Percentiles rank a stretch among this genome's conserved stretches.
Evolutionary conservation across 2,329 filamentous ascomycete genomes (phyloP).

Genomic region (Aureobasidium pullulans): DNA sequence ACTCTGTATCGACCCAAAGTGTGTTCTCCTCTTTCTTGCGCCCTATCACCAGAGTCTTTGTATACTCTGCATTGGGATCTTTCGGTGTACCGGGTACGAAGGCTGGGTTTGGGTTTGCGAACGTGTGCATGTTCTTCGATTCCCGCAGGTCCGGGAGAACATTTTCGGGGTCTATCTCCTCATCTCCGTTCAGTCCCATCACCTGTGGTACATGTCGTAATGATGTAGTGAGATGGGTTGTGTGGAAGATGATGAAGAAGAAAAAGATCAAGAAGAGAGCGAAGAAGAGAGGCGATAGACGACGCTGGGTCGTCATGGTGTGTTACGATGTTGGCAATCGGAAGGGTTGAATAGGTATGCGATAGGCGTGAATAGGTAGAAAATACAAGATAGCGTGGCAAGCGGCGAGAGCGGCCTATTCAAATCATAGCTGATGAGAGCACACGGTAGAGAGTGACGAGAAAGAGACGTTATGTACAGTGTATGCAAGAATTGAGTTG

Average conservation of each 20-base stretch:
- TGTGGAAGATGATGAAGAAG: conserved; percentile 30
- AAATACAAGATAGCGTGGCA: not conserved
- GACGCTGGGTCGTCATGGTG: not conserved
- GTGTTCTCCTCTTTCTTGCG: conserved; percentile 45
- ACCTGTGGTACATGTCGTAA: conserved; percentile 34
- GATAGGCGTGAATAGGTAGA: not conserved
- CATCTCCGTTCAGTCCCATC: conserved; percentile 33
- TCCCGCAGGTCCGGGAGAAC: not conserved
- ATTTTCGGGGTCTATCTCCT: conserved; percentile 6
- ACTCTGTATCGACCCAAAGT: conserved; percentile 46
- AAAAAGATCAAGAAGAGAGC: conserved; percentile 24
- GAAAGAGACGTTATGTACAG: not conserved
- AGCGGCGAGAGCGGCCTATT: not conserved
- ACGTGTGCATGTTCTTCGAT: not conserved
- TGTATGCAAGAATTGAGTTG: not conserved
- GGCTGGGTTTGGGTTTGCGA: conserved; percentile 11
- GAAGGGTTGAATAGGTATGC: not conserved
- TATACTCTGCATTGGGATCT: conserved; percentile 43
- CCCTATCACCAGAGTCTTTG: conserved; percentile 48
- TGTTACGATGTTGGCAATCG: not conserved
- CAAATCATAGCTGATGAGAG: not conserved
- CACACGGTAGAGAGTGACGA: not conserved
- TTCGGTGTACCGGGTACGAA: conserved; percentile 31
- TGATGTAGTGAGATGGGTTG: conserved; percentile 30
- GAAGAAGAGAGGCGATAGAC: conserved; percentile 20